Conservation (phyloP, 805 yeast genomes). For the Barnettozyma vustinii region DNA sequence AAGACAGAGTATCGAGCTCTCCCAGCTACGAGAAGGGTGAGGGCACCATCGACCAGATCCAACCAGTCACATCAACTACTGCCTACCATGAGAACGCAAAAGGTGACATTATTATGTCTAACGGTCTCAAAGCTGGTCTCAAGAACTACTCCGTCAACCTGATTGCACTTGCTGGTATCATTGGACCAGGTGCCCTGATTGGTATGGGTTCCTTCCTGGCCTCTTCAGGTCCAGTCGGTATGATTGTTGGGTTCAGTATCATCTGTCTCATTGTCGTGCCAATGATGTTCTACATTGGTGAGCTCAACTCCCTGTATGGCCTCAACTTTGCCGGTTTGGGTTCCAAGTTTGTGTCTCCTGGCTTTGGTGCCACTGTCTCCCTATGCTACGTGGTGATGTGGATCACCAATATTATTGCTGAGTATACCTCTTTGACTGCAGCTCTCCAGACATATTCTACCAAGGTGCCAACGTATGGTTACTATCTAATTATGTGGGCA, state of each 20-base stretch:
- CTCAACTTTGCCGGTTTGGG: conserved; percentile 50
- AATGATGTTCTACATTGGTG: conserved; percentile 54
- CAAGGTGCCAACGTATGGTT: conserved; percentile 49
- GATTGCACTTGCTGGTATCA: conserved; percentile 51
- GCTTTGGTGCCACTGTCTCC: conserved; percentile 53
- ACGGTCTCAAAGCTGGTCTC: conserved; percentile 39
- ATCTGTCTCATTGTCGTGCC: conserved; percentile 48
- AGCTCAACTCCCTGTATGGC: conserved; percentile 48
- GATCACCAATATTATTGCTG: conserved; percentile 50
- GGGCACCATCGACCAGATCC: background rate
- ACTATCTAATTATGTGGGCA: conserved; percentile 48
- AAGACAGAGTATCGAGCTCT: conserved; percentile 2
- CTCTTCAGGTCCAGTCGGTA: conserved; percentile 49
- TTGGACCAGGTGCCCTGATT: conserved; percentile 55
- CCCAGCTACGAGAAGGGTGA: background rate
- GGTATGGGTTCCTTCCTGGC: conserved; percentile 48
- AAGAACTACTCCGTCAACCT: conserved; percentile 47
- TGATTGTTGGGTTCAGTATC: conserved; percentile 45
- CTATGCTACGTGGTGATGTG: conserved; percentile 50
- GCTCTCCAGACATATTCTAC: conserved; percentile 46
- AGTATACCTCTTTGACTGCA: conserved; percentile 48
- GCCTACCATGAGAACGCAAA: conserved; percentile 18
- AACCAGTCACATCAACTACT: background rate
- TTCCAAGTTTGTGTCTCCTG: conserved; percentile 45
- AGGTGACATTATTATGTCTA: conserved; percentile 26